These are phyloP conservation scores for Rutstroemia sp. DNA, from an alignment of 2,329 filamentous ascomycete genomes.

Conservation along the genomic window DNA sequence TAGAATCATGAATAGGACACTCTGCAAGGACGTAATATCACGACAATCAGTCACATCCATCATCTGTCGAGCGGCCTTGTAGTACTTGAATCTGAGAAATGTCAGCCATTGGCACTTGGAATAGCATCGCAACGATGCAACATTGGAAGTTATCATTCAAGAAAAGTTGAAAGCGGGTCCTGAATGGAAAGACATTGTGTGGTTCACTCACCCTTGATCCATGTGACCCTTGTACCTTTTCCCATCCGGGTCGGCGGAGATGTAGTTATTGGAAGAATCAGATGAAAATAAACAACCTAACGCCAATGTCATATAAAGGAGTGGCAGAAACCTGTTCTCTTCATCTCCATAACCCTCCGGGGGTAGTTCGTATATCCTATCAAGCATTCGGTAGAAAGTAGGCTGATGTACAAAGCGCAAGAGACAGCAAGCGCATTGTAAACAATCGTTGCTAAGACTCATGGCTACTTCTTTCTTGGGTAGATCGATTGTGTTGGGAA, in stretches of 20 bases:
- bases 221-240: conserved; percentile 44
- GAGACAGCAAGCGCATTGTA: conserved; percentile 50
- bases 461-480: conserved; percentile 54
- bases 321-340: conserved; percentile 61
- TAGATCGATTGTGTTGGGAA: conserved; percentile 48
- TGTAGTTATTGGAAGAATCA: conserved; percentile 37
- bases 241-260: conserved; percentile 35
- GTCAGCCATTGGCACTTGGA: conserved; percentile 5
- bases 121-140: background rate
- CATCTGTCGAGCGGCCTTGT: conserved; percentile 57
- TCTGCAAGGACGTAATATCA: conserved; percentile 66
- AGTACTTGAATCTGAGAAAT: conserved; percentile 60
- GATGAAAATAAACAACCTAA: conserved; percentile 67
- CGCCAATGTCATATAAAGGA: conserved; percentile 63
- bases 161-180: no score
- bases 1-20: conserved; percentile 70
- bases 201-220: conserved; percentile 45
- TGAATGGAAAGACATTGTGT: background rate
- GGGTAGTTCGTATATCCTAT: conserved; percentile 67
- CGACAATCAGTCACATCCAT: conserved; percentile 64
- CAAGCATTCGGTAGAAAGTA: conserved; percentile 69
- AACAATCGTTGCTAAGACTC: conserved; percentile 46
- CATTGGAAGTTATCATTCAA: no score
- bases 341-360: conserved; percentile 54
- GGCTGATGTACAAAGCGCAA: conserved; percentile 73